Conservation (phyloP, 257 asterid species). For the Jasminum sambac region DNA sequence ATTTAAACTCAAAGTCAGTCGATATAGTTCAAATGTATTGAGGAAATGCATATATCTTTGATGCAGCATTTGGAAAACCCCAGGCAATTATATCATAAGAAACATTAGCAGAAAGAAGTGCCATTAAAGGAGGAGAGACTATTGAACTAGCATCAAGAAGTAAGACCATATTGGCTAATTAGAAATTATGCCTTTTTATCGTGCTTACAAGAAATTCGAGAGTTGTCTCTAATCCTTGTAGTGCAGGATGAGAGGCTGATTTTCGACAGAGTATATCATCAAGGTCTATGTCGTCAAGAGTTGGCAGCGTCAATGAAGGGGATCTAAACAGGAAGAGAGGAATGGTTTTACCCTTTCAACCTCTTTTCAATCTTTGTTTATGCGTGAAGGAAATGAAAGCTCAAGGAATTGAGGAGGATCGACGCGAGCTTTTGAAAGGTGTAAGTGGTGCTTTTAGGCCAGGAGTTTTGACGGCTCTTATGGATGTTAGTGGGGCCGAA, state of each 20-base stretch:
- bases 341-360: slow-evolving; percentile 81
- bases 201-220: background rate
- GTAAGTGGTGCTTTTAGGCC: slow-evolving; percentile 80
- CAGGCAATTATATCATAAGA: slow-evolving; percentile 63
- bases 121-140: slow-evolving; percentile 38
- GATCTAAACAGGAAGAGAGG: slow-evolving; percentile 58
- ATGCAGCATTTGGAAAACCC: slow-evolving; percentile 74
- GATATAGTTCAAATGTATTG: slow-evolving; percentile 2
- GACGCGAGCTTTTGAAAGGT: slow-evolving; percentile 68
- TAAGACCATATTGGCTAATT: slow-evolving; percentile 24
- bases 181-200: background rate
- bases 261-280: slow-evolving; percentile 40
- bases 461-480: slow-evolving; percentile 77
- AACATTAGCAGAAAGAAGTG: slow-evolving; percentile 44
- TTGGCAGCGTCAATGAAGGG: slow-evolving; percentile 36
- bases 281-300: slow-evolving; percentile 45
- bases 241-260: slow-evolving; percentile 38
- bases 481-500: slow-evolving; percentile 89
- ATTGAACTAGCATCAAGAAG: slow-evolving; percentile 32
- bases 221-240: background rate
- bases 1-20: background rate
- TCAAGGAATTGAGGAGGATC: slow-evolving; percentile 53
- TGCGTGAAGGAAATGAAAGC: slow-evolving; percentile 63
- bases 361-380: slow-evolving; percentile 51
- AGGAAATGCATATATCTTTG: background rate